These are phyloP conservation scores for Cyamopsis tetragonoloba DNA, from an alignment of 306 rosid species.

Conservation along the genomic window DNA sequence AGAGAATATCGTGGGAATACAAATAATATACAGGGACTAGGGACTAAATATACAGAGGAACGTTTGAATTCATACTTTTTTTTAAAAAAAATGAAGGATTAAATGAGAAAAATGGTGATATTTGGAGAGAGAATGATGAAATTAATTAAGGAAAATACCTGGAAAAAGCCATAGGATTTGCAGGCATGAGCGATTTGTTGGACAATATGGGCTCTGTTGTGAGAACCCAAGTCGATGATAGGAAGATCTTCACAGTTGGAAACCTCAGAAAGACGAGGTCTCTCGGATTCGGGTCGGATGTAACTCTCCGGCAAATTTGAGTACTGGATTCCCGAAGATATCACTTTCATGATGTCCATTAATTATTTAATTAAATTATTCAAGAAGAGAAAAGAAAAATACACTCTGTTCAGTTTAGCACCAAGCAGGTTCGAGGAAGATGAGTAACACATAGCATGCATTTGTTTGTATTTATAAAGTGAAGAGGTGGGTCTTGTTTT, in stretches of 20 bases:
- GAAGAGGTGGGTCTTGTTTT: too few relatives aligned
- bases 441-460: background rate
- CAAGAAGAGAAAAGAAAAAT: background rate
- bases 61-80: too few relatives aligned
- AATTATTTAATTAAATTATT: background rate
- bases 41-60: too few relatives aligned
- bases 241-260: conserved; percentile 62
- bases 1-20: too few relatives aligned
- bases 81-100: too few relatives aligned
- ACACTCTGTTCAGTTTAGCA: background rate
- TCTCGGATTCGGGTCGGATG: conserved; percentile 73
- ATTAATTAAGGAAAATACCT: conserved; percentile 37
- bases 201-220: conserved; percentile 29
- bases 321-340: conserved; percentile 53
- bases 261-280: conserved; percentile 68
- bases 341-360: conserved; percentile 54
- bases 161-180: conserved; percentile 70
- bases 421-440: conserved; percentile 12
- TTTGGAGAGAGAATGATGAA: background rate
- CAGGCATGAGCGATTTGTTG: conserved; percentile 60
- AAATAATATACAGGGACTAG: too few relatives aligned
- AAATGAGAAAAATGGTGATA: too few relatives aligned
- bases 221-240: conserved; percentile 54
- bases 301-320: conserved; percentile 62
- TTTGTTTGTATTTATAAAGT: too few relatives aligned